Evolutionary conservation across 768 basidiomycete genomes (phyloP).

Genomic region (Mycena filopes): DNA sequence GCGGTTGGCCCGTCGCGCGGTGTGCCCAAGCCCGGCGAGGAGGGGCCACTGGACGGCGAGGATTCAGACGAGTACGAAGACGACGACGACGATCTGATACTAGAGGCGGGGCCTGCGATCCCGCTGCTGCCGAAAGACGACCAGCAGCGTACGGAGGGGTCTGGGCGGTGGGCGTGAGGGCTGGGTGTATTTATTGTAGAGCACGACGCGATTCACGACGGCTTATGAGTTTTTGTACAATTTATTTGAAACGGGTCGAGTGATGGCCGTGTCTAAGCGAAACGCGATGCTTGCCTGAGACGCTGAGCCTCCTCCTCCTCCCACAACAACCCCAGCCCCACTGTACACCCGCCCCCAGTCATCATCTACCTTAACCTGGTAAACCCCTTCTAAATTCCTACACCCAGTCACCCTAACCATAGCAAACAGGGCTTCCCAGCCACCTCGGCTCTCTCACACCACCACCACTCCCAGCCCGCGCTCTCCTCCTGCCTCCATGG

Average conservation of each 20-base stretch:
- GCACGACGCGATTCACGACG: constrained; percentile 2
- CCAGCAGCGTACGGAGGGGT: not conserved
- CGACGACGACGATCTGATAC: constrained; percentile 75
- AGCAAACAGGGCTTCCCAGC: constrained; percentile 30
- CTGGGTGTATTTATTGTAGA: constrained; percentile 25
- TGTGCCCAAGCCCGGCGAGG: constrained; percentile 46
- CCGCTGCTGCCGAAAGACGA: constrained; percentile 35
- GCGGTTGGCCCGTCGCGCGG: constrained; percentile 63
- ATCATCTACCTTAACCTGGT: not conserved
- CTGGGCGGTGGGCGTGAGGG: constrained; percentile 3
- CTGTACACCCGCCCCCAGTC: constrained; percentile 31
- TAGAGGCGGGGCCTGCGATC: constrained; percentile 76
- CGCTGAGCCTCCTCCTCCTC: constrained; percentile 58
- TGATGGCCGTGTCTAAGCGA: constrained; percentile 8
- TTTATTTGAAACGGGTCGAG: not conserved
- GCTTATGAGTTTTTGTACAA: not conserved
- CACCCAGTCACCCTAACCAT: constrained; percentile 35
- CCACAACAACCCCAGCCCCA: constrained; percentile 59
- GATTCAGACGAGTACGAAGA: constrained; percentile 55
- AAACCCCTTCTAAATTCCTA: constrained; percentile 37
- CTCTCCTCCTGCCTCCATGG: constrained; percentile 58
- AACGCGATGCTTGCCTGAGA: constrained; percentile 53
- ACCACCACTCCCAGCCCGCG: constrained; percentile 35
- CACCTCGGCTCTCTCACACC: constrained; percentile 40
- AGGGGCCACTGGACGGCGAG: constrained; percentile 36